Percentiles rank a stretch among this genome's conserved stretches.
Evolutionary conservation across 441 rosid genomes (phyloP).

Genomic region (Erysimum cheiri): DNA sequence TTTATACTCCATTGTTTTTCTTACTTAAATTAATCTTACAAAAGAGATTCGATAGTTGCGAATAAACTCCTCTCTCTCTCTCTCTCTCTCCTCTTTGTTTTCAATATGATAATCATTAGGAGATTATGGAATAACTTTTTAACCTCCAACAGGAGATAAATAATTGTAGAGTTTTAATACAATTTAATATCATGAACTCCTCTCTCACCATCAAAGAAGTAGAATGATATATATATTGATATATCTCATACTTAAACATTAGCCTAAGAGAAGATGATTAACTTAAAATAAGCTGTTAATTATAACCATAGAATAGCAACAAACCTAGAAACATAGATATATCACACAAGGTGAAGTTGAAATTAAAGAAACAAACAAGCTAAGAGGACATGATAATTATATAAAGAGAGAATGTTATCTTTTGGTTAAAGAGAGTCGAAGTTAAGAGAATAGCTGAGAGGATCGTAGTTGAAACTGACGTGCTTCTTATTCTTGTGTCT

Average conservation of each 20-base stretch:
- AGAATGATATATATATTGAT: not conserved
- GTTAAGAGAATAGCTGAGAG: conserved; percentile 47
- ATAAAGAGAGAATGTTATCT: not conserved
- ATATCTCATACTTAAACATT: not conserved
- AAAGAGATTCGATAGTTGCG: conserved; percentile 6
- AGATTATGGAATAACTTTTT: conserved; percentile 26
- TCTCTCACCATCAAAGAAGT: not conserved
- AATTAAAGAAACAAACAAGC: no score
- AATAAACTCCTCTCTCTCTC: not conserved
- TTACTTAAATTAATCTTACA: not conserved
- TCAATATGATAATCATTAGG: conserved; percentile 27
- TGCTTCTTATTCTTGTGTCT: conserved; percentile 35
- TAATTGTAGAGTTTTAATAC: not conserved
- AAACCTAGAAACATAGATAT: not conserved
- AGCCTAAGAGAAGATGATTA: conserved; percentile 7
- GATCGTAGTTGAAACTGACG: conserved; percentile 42
- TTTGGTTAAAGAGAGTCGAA: conserved; percentile 39
- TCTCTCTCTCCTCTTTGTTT: not conserved
- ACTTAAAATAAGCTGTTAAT: conserved; percentile 2
- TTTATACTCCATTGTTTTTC: no score
- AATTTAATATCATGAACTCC: not conserved
- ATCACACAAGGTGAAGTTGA: conserved; percentile 4
- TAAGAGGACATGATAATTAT: not conserved
- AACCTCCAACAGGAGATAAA: not conserved
- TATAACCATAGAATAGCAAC: conserved; percentile 15